Conservation (phyloP, 495 filamentous ascomycete genomes). For the Apodospora peruviana region DNA sequence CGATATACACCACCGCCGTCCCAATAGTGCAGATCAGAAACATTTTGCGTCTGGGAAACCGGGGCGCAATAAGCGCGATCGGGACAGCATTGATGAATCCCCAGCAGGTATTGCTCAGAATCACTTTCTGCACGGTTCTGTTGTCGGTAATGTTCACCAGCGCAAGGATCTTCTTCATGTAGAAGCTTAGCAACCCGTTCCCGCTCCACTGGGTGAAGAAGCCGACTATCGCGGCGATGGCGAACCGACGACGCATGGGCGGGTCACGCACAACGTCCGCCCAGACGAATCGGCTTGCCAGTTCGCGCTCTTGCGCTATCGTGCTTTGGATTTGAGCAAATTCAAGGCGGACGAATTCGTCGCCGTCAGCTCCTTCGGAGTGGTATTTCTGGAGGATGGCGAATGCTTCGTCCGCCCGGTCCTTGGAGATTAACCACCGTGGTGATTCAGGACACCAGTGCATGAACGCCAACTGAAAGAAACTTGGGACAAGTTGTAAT, state of each 20-base stretch:
- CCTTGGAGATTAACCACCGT: constrained; percentile 42
- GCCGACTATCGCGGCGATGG: constrained; percentile 45
- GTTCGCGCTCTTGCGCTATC: constrained; percentile 44
- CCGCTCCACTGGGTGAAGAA: constrained; percentile 56
- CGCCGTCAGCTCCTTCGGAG: constrained; percentile 45
- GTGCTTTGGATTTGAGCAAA: constrained; percentile 51
- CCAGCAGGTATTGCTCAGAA: constrained; percentile 52
- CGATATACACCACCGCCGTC: constrained; percentile 47
- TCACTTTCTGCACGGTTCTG: constrained; percentile 42
- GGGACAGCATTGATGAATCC: constrained; percentile 45
- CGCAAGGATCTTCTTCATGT: constrained; percentile 39
- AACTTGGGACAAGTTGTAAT: constrained; percentile 42
- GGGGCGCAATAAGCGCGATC: constrained; percentile 44
- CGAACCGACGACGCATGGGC: constrained; percentile 45
- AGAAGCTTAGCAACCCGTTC: constrained; percentile 47
- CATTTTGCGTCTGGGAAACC: constrained; percentile 44
- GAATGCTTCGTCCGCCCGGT: constrained; percentile 46
- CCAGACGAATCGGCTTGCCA: constrained; percentile 43
- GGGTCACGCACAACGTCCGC: constrained; percentile 44
- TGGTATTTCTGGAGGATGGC: constrained; percentile 53
- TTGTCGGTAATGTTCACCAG: constrained; percentile 40
- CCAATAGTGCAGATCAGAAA: constrained; percentile 49
- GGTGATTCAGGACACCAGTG: constrained; percentile 47
- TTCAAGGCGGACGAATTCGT: constrained; percentile 48
- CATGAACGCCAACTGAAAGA: constrained; percentile 48